Evolutionary conservation across 202 grass and related monocot species (phyloP), one percentile per base, ranked within the genome.

Genomic region (Saccharum hybrid): DNA sequence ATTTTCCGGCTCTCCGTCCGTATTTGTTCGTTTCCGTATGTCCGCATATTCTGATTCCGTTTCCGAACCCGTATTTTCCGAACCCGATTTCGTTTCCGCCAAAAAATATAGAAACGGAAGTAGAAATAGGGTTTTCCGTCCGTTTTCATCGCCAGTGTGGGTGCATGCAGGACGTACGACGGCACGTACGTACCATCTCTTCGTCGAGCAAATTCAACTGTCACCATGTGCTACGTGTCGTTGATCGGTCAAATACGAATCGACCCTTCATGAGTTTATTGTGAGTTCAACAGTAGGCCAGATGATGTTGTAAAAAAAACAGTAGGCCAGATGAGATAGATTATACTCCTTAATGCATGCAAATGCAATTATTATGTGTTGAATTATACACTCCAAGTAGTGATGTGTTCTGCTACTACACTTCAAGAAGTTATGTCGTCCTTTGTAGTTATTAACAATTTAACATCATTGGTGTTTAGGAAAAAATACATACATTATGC

Each of bases 131-230:
- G n/a, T n/a, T n/a, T n/a, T n/a, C n/a, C n/a, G n/a, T n/a, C n/a
- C n/a, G n/a, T n/a, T n/a, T n/a, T n/a, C n/a, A n/a, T n/a, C n/a
- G n/a, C n/a, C n/a, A n/a, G n/a, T n/a, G n/a, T n/a, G 68, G 68
- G 68, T 71, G 40, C 68, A 48, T 46, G 68, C 68, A 48, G 68
- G 68, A 71, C 68, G 41, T 52, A 52, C 48, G 48, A 54, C 49
- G 49, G 49, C 49, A 52, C 15, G 40, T 71, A 71, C 40, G 40
- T 48, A 30, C 68, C n/a, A 13, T 22, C 66, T 71, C 40, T 28
- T 2, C 21, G 3, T 71, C 10, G 33, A 69, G 62, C 12, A 13
- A n/a, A 18, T 68, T 68, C 40, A 69, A 69, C 13, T 42, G 66
- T 41, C 19, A 12, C 1, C 40, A 18, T 48, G 45, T 45, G 40